phyloP scores from a whole-genome alignment of 495 filamentous ascomycete species.

The Podospora australis region DNA sequence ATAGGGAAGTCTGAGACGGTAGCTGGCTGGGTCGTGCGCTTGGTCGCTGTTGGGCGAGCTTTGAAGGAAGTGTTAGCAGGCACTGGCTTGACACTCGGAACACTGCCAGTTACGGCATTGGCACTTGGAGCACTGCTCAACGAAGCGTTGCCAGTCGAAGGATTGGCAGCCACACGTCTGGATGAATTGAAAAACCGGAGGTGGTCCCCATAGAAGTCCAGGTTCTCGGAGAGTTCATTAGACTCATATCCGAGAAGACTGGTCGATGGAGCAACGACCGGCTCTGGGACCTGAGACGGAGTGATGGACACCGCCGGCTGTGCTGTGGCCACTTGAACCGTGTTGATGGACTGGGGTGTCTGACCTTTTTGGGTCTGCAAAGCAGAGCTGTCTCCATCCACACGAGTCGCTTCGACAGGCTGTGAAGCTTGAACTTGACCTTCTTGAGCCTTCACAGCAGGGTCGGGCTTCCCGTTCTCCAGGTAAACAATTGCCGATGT shows the following conservation, averaged over 20 bases:
- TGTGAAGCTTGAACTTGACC: not conserved
- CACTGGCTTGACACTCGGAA: too few species aligned
- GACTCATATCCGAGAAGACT: slow-evolving; percentile 17
- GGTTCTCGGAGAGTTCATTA: slow-evolving; percentile 23
- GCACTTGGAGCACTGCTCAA: not conserved
- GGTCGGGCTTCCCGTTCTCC: slow-evolving; percentile 16
- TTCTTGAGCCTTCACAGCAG: too few species aligned
- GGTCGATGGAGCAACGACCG: not conserved
- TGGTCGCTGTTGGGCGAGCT: not conserved
- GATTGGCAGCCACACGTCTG: not conserved
- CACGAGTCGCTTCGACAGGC: too few species aligned
- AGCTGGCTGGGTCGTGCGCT: not conserved
- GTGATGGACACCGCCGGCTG: not conserved
- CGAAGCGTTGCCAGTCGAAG: not conserved
- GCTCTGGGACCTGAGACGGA: not conserved
- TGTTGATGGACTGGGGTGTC: not conserved
- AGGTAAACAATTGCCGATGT: slow-evolving; percentile 19
- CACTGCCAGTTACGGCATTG: too few species aligned
- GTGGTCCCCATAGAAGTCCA: slow-evolving; percentile 17
- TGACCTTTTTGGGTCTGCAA: not conserved
- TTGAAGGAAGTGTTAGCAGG: too few species aligned
- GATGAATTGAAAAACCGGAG: slow-evolving; percentile 4
- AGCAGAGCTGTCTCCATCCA: too few species aligned
- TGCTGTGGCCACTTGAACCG: not conserved
- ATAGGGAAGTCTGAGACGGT: slow-evolving; percentile 21